Evolutionary conservation across 1,284 basidiomycete genomes (phyloP).

Genomic region (Ceratobasidium sp.): DNA sequence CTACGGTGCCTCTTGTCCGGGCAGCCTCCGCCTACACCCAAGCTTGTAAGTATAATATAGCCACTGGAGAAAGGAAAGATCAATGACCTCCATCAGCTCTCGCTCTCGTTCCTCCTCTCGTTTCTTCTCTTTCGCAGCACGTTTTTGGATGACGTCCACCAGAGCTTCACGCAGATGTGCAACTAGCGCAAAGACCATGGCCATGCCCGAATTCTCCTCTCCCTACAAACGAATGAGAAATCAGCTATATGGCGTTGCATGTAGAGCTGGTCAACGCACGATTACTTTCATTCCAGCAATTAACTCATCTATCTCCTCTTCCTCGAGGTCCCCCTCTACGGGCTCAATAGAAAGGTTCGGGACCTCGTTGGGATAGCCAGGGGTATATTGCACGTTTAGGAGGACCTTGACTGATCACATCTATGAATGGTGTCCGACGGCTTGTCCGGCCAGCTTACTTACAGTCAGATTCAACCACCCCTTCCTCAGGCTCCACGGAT

Average conservation of each 20-base stretch:
- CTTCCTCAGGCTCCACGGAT: conserved; percentile 88
- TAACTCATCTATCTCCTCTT: conserved; percentile 66
- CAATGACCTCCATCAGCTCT: conserved; percentile 74
- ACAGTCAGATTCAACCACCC: conserved; percentile 43
- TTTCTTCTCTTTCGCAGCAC: conserved; percentile 67
- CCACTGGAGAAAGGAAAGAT: conserved; percentile 11
- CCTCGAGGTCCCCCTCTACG: conserved; percentile 74
- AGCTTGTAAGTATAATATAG: neutral
- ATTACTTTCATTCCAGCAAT: conserved; percentile 69
- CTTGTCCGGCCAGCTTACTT: conserved; percentile 40
- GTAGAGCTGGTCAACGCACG: conserved; percentile 60
- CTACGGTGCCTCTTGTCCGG: conserved; percentile 88
- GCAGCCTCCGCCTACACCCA: conserved; percentile 82
- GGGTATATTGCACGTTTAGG: conserved; percentile 75
- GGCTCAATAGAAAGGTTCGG: conserved; percentile 78
- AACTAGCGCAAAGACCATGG: conserved; percentile 96
- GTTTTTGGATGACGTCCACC: conserved; percentile 68
- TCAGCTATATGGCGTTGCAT: conserved; percentile 5
- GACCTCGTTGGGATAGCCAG: conserved; percentile 77
- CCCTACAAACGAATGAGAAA: conserved; percentile 64
- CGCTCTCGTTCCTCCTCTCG: conserved; percentile 78
- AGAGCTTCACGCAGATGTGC: conserved; percentile 87
- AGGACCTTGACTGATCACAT: conserved; percentile 72
- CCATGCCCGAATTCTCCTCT: conserved; percentile 92
- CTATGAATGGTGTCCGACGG: too few species aligned